Base-by-base conservation (phyloP, 1,284 basidiomycete genomes). In the Naganishia sp. region DNA sequence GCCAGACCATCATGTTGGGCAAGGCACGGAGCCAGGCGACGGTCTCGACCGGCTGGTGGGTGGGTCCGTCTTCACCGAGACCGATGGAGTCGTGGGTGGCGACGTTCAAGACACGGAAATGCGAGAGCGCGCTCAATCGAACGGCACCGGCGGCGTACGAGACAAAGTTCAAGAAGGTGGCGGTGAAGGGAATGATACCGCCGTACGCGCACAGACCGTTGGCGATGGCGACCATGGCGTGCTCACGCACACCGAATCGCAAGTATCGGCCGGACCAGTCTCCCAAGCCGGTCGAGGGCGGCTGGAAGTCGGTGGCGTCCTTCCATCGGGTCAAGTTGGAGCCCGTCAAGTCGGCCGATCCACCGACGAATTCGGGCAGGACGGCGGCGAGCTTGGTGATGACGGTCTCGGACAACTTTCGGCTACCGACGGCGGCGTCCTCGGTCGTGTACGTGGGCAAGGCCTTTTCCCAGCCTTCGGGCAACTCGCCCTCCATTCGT, bases 221-320 rank as follows among this genome's bases (percentile, higher is more conserved):
- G 75, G 89, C 91, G 76, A 96, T 92, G 69, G 94, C 94, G 75
- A 89, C 91, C 94, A 97, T 97, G 74, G 85, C 94, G 81, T 97
- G 94, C 82, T 97, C 94, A 81, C 94, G 91, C 67, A 97, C 93
- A 87, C 94, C 94, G 82, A 90, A 97, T 66, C 92, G 90, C 79
- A 97, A 87, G 81, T 97, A 96, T 63, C 88, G 90, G 68, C 94
- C 94, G 68, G 86, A 82, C 81, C 93, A 96, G 71, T 81, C 84
- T 69, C 94, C 94, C 62, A 96, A 85, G 52, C 86, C 86, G 51
- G 90, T 92, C 80, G 85, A 88, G 23, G 90, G 89, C 65, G 87
- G 89, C 81, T 97, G 94, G 88, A 97, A 96, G 82, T 97, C 94
- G 83, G 91, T 90, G 71, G 87, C 88, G 77, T 51, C 55, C 64